Evolutionary conservation across 495 filamentous ascomycete species (phyloP).

Genomic region (Trichoderma gamsii): DNA sequence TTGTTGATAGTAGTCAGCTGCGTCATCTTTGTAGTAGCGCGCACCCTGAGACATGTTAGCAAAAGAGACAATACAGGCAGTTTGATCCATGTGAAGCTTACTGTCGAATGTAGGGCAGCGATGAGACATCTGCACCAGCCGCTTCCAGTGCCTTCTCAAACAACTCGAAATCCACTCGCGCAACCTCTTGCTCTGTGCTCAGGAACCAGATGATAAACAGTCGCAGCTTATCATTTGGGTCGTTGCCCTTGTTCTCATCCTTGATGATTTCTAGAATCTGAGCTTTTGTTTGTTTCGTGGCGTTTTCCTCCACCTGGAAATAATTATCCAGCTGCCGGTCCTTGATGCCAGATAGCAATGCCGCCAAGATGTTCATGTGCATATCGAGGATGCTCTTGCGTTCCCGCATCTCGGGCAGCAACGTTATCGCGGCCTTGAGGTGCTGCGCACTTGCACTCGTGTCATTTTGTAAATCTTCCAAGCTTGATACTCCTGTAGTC

Average conservation of each 20-base stretch:
- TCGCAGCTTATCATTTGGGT: conserved; percentile 81
- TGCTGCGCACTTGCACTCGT: conserved; percentile 84
- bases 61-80: background rate
- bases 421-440: conserved; percentile 89
- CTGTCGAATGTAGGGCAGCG: conserved; percentile 80
- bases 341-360: conserved; percentile 81
- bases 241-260: conserved; percentile 70
- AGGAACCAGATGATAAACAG: conserved; percentile 97
- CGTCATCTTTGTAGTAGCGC: conserved; percentile 95
- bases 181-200: conserved; percentile 86
- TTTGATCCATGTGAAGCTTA: conserved; percentile 31
- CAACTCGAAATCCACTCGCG: conserved; percentile 70
- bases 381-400: conserved; percentile 89
- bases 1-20: conserved; percentile 81
- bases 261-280: conserved; percentile 87
- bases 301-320: conserved; percentile 91
- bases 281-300: conserved; percentile 84
- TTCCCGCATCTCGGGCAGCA: conserved; percentile 86
- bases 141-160: conserved; percentile 81
- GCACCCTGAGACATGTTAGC: conserved; percentile 58
- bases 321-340: conserved; percentile 92
- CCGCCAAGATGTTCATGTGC: conserved; percentile 98
- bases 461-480: conserved; percentile 91
- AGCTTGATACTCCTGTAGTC: conserved; percentile 85
- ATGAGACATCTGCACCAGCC: conserved; percentile 64